Conservation (phyloP, 2,329 filamentous ascomycete genomes). For the Rachicladosporium sp. region DNA sequence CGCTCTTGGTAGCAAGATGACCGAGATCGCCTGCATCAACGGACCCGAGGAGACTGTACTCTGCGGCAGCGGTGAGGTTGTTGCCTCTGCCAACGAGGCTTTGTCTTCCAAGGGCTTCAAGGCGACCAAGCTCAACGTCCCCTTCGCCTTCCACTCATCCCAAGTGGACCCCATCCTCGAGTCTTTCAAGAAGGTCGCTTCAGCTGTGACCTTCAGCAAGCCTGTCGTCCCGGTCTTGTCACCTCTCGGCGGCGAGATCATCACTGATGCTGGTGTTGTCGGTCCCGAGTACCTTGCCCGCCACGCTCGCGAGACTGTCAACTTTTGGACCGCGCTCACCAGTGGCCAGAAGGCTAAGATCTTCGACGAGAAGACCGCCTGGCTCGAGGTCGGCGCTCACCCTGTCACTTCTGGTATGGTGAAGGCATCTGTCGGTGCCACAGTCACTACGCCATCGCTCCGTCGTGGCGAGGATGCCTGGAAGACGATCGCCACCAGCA, state of each 20-base stretch:
- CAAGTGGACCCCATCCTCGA: slow-evolving; percentile 53
- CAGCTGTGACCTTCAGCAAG: slow-evolving; percentile 43
- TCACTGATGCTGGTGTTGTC: slow-evolving; percentile 45
- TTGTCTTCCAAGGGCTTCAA: slow-evolving; percentile 45
- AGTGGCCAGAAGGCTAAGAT: slow-evolving; percentile 45
- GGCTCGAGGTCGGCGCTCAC: slow-evolving; percentile 64
- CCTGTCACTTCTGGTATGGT: slow-evolving; percentile 58
- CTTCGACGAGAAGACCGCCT: slow-evolving; percentile 55
- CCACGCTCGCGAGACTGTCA: slow-evolving; percentile 55
- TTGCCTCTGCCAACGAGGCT: slow-evolving; percentile 40
- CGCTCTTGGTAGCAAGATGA: slow-evolving; percentile 37
- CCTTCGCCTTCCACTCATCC: slow-evolving; percentile 55
- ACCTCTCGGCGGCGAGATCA: slow-evolving; percentile 49
- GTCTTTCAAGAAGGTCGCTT: slow-evolving; percentile 44
- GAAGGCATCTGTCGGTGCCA: slow-evolving; percentile 48
- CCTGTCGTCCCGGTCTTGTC: slow-evolving; percentile 55
- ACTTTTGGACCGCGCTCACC: slow-evolving; percentile 53
- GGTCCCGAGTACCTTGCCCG: slow-evolving; percentile 50
- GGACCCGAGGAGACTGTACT: slow-evolving; percentile 63
- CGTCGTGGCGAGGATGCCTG: slow-evolving; percentile 51
- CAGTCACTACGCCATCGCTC: slow-evolving; percentile 47
- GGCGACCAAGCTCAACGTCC: slow-evolving; percentile 50
- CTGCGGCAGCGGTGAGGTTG: slow-evolving; percentile 48
- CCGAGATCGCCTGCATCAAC: slow-evolving; percentile 61
- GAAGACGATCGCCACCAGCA: slow-evolving; percentile 48